Evolutionary conservation across 2,329 filamentous ascomycete species (phyloP), one percentile per base, ranked within the genome.

Genomic region (Zasmidium cellare): DNA sequence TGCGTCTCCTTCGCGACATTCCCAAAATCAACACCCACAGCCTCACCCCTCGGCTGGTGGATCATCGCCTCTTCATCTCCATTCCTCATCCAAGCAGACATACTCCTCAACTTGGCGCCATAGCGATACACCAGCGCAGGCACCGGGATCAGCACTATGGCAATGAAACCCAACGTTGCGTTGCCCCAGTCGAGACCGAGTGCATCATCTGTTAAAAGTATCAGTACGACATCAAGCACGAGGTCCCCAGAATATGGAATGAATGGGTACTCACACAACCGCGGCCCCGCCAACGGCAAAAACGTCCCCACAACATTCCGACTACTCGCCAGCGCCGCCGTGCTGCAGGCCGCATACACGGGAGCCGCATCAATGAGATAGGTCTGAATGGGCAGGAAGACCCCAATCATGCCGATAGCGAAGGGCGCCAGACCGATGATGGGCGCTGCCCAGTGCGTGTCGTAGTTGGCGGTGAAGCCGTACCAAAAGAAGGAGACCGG

Each of bases 281-380:
- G 20, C 18, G 53, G 55, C 1, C 47, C 57, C 6, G 49, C 53
- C 35, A 58, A 46, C 23, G 52, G 56, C 19, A 52, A 41, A n/a
- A 59, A 22, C 18, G 53, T 56, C 23, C 56, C 56, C 2, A 53
- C 35, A 9, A 59, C 20, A 47, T 49, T 56, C 47, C 57, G 19
- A 11, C 56, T 23, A 23, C 46, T 56, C 28, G 47, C 31, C 23
- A 35, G 52, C 22, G 59, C 46, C 16, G 38, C 23, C 11, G 45
- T 46, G 14, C 56, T 56, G 2, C 46, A 55, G 6, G 59, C 59
- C n/a, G 59, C 59, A 46, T 61, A 61, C 14, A 31, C 53, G 9
- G 51, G 46, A 51, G 38, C 56, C 14, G 20, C 44, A 22, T 61
- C 59, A 28, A 58, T 41, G 0, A 59, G 7, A 47, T 61, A 61